Evolutionary conservation across 2,329 filamentous ascomycete species (phyloP).

Genomic region (Colletotrichum lindemuthianum): DNA sequence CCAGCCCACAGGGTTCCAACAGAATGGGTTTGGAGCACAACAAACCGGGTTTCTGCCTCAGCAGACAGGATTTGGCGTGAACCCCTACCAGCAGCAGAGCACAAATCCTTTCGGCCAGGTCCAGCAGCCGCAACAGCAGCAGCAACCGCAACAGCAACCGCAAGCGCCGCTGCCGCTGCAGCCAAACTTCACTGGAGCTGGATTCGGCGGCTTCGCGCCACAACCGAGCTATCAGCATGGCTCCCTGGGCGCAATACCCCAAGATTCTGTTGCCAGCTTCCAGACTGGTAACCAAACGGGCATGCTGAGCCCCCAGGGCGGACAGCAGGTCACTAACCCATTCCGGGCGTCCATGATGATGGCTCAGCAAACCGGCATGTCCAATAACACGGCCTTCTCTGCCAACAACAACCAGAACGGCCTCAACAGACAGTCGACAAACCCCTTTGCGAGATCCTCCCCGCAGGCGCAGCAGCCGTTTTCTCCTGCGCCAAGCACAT

Average conservation of each 20-base stretch:
- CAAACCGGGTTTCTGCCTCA: conserved; percentile 54
- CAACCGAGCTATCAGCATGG: conserved; percentile 66
- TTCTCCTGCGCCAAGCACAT: conserved; percentile 43
- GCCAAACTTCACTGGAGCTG: conserved; percentile 72
- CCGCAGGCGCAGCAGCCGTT: conserved; percentile 46
- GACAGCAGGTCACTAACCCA: conserved; percentile 82
- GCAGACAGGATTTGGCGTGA: conserved; percentile 52
- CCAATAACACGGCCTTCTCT: conserved; percentile 51
- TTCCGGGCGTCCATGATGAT: conserved; percentile 92
- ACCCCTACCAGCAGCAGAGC: conserved; percentile 54
- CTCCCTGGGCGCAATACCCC: conserved; percentile 65
- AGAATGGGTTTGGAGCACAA: conserved; percentile 53
- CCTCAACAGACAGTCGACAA: conserved; percentile 74
- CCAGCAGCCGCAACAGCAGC: conserved; percentile 48
- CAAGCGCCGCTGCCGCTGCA: conserved; percentile 52
- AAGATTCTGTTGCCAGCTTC: conserved; percentile 64
- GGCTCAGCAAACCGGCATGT: conserved; percentile 63
- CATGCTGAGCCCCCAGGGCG: conserved; percentile 52
- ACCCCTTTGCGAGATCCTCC: conserved; percentile 81
- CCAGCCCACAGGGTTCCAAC: conserved; percentile 46
- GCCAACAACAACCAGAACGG: conserved; percentile 49
- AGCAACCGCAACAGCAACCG: conserved; percentile 43
- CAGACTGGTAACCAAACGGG: conserved; percentile 56
- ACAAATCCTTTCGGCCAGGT: conserved; percentile 45
- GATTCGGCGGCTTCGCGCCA: conserved; percentile 85